phyloP scores from a whole-genome alignment of 2,329 filamentous ascomycete genomes.

The Aspergillus sp. region DNA sequence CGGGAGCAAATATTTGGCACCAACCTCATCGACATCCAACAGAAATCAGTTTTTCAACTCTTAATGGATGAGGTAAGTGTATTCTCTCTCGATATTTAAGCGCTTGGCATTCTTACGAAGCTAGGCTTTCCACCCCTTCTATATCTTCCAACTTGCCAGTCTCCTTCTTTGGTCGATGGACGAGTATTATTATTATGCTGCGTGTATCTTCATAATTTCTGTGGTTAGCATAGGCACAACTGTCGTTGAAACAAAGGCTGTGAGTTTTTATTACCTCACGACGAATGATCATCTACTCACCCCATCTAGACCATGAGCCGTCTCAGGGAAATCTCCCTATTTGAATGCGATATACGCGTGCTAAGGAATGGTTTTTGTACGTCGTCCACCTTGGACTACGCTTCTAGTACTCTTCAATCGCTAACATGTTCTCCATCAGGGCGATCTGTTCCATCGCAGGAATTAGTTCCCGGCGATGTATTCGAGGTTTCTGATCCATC shows the following conservation, averaged over 20 bases:
- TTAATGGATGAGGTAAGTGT: slow-evolving; percentile 75
- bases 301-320: slow-evolving; percentile 73
- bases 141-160: slow-evolving; percentile 96
- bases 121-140: slow-evolving; percentile 92
- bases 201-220: slow-evolving; percentile 93
- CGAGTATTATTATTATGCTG: slow-evolving; percentile 95
- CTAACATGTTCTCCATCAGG: slow-evolving; percentile 43
- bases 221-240: slow-evolving; percentile 87
- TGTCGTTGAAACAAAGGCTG: slow-evolving; percentile 81
- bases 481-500: slow-evolving; percentile 96
- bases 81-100: not conserved
- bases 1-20: slow-evolving; percentile 83
- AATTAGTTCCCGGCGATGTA: slow-evolving; percentile 91
- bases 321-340: slow-evolving; percentile 84
- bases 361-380: slow-evolving; percentile 89
- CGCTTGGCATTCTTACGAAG: slow-evolving; percentile 8
- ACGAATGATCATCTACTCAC: slow-evolving; percentile 11
- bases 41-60: slow-evolving; percentile 79
- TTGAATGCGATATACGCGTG: slow-evolving; percentile 93
- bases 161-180: slow-evolving; percentile 92
- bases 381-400: slow-evolving; percentile 23
- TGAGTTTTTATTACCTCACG: slow-evolving; percentile 40
- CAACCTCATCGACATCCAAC: slow-evolving; percentile 89
- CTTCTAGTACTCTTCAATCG: not conserved
- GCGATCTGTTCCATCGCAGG: slow-evolving; percentile 80